Percentiles rank a stretch among this genome's conserved stretches.
Evolutionary conservation across 805 yeast genomes (phyloP).

Genomic region (Brettanomyces anomalus): DNA sequence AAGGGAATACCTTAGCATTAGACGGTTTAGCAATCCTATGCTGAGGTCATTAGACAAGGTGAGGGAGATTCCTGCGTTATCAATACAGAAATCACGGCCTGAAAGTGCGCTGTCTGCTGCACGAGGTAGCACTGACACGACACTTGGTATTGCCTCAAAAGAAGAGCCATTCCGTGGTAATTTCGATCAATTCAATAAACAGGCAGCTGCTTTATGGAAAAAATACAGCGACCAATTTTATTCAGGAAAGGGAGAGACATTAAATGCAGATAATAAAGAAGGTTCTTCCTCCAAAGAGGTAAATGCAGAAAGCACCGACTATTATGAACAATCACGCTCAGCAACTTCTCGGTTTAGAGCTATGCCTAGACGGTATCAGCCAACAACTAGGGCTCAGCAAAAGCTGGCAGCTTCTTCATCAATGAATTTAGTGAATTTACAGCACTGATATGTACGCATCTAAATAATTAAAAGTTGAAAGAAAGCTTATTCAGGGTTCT

Average conservation of each 20-base stretch:
- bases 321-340: background rate
- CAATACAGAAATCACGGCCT: background rate
- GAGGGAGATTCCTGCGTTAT: constrained; percentile 14
- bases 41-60: constrained; percentile 52
- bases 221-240: background rate
- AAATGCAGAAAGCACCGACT: background rate
- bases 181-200: constrained; percentile 3
- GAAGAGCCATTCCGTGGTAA: constrained; percentile 3
- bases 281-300: background rate
- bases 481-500: constrained; percentile 3
- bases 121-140: background rate
- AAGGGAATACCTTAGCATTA: constrained; percentile 60
- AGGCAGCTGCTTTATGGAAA: constrained; percentile 8
- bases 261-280: background rate
- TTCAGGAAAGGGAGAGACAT: background rate
- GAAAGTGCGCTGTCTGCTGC: background rate
- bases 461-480: background rate
- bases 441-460: constrained; percentile 4
- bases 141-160: background rate
- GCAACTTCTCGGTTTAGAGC: background rate
- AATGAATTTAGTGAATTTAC: constrained; percentile 15
- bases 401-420: constrained; percentile 12
- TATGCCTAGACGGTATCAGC: constrained; percentile 12
- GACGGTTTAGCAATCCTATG: constrained; percentile 65
- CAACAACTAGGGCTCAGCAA: constrained; percentile 25